Evolutionary conservation across 345 rosid species (phyloP), one percentile per base, ranked within the genome.

Genomic region (Acer saccharum): DNA sequence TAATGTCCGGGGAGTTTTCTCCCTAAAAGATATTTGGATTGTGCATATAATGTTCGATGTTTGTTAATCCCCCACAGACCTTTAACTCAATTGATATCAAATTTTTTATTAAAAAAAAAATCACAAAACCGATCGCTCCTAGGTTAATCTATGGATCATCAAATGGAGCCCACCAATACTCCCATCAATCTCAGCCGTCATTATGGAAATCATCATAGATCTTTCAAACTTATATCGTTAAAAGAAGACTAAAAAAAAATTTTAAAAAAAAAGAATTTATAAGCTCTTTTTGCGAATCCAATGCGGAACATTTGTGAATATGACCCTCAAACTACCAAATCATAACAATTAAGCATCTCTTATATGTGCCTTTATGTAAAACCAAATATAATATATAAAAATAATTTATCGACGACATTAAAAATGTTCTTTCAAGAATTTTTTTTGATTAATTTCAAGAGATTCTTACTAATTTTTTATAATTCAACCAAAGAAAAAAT

Each of bases 131-230:
- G 75, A 77, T 70, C 79, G 35, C 69, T 69, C 69, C 27, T 39
- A 66, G 64, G 54, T 71, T 58, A 44, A 27, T 71, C 43, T n/a
- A 65, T 20, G n/a, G 8, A 9, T 50, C n/a, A 35, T 35, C 39
- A 5, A 35, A 14, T 69, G 55, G 77, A 66, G 66, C 85, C 85
- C 76, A 79, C 74, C 23, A 18, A 57, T 57, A 43, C 27, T 55
- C 61, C 70, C 57, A 68, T 77, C 79, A 77, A 80, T 80, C 83
- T 77, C 81, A 77, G 7, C 73, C 43, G 68, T 73, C 75, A 69
- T 69, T 21, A 75, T 75, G 72, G 23, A 52, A 39, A 41, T 35
- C 74, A 71, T 67, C 23, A 21, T 29, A 43, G 25, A 21, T 35
- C 13, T 9, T 14, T 35, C 52, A 27, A 9, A 52, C 54, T 6